phyloP scores from a whole-genome alignment of 2,329 filamentous ascomycete species.

The Purpureocillium lavendulum region DNA sequence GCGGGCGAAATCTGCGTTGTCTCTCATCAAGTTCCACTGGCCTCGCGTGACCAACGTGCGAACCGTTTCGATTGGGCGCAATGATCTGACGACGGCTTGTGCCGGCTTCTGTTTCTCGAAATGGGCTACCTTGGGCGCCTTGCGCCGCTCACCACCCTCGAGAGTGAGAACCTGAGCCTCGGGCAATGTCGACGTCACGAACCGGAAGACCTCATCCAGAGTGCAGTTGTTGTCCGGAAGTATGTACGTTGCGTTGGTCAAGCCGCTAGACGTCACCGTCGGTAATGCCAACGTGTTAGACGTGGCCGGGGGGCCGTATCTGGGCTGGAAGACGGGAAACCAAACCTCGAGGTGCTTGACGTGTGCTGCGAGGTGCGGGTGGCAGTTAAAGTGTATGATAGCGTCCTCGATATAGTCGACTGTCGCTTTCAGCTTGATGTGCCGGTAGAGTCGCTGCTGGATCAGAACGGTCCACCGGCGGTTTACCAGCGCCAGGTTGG shows the following conservation, averaged over 20 bases:
- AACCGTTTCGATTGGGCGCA: conserved; percentile 46
- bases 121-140: conserved; percentile 55
- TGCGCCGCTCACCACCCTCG: conserved; percentile 70
- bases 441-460: conserved; percentile 64
- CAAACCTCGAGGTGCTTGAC: conserved; percentile 69
- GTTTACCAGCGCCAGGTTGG: conserved; percentile 55
- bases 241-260: conserved; percentile 50
- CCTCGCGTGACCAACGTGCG: conserved; percentile 64
- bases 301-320: conserved; percentile 32
- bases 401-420: conserved; percentile 52
- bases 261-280: conserved; percentile 44
- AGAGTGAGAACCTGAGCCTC: conserved; percentile 59
- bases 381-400: conserved; percentile 48
- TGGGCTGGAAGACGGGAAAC: conserved; percentile 66
- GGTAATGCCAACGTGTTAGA: conserved; percentile 38
- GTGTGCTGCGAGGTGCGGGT: conserved; percentile 52
- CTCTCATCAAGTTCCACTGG: conserved; percentile 68
- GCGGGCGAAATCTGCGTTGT: conserved; percentile 51
- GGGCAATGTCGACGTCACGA: conserved; percentile 50
- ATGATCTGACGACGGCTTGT: conserved; percentile 18
- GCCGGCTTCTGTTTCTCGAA: conserved; percentile 15
- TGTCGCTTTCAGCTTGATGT: conserved; percentile 68
- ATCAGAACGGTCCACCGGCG: conserved; percentile 58
- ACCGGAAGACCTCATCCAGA: conserved; percentile 60
- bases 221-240: conserved; percentile 59